phyloP scores from a whole-genome alignment of 371 early-diverging fungal species.

The Coemansia sp. region DNA sequence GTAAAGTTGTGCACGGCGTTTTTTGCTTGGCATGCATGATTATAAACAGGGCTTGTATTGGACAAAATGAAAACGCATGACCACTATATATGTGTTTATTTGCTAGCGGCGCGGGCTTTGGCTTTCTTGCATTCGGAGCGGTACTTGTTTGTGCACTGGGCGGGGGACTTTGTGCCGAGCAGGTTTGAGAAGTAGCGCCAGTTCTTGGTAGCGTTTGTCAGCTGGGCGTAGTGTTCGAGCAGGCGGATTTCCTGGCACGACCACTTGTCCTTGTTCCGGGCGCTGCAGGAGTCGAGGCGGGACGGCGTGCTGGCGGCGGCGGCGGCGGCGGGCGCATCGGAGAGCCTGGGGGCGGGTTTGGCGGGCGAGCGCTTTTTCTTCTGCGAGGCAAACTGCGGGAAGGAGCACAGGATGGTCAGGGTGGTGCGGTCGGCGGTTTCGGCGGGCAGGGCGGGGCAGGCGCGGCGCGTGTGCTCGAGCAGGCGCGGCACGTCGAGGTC shows the following conservation, averaged over 20 bases:
- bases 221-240: slow-evolving; percentile 17
- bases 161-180: slow-evolving; percentile 26
- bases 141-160: slow-evolving; percentile 40
- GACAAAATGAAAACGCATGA: too few relatives aligned
- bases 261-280: slow-evolving; percentile 17
- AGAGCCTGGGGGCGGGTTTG: not conserved
- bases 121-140: slow-evolving; percentile 14
- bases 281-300: not conserved
- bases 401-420: slow-evolving; percentile 19
- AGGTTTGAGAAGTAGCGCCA: slow-evolving; percentile 24
- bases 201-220: slow-evolving; percentile 10
- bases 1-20: too few relatives aligned
- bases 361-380: not conserved
- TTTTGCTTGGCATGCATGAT: too few relatives aligned
- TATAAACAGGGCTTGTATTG: too few relatives aligned
- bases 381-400: slow-evolving; percentile 18
- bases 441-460: not conserved
- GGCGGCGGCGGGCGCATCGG: not conserved
- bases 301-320: not conserved
- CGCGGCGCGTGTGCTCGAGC: slow-evolving; percentile 7
- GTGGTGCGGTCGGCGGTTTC: slow-evolving; percentile 8
- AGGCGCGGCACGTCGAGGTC: slow-evolving; percentile 9
- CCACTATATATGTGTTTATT: too few relatives aligned
- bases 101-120: too few relatives aligned
- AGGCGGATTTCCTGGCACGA: slow-evolving; percentile 20